Conservation (phyloP, 163 green algal genomes). For the Trebouxiophyceae sp. region DNA sequence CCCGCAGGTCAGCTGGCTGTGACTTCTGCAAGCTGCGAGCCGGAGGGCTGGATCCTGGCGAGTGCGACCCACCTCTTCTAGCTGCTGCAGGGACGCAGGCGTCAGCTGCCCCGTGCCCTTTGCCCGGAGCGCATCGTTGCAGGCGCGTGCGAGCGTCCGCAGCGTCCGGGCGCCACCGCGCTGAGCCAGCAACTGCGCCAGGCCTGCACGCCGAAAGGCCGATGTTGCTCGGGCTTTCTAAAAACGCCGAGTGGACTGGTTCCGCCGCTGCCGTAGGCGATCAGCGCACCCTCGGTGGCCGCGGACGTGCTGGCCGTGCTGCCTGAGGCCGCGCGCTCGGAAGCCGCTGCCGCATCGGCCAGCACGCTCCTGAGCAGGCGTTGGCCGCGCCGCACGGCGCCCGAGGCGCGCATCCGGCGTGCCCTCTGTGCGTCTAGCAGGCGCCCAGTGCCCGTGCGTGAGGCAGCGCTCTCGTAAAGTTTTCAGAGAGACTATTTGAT, state of each 20-base stretch:
- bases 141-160: not conserved
- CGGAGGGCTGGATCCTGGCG: too few relatives aligned
- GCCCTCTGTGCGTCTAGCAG: too few relatives aligned
- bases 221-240: too few relatives aligned
- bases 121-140: not conserved
- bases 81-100: not conserved
- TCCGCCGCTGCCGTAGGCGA: too few relatives aligned
- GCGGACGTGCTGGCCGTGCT: not conserved
- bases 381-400: not conserved
- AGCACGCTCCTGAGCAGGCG: not conserved
- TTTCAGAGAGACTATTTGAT: too few relatives aligned
- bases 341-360: not conserved
- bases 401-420: not conserved
- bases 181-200: not conserved
- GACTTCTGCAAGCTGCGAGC: too few relatives aligned
- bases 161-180: not conserved
- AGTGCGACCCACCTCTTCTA: not conserved
- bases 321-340: not conserved
- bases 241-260: too few relatives aligned
- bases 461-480: too few relatives aligned
- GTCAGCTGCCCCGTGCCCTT: not conserved
- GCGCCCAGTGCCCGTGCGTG: too few relatives aligned
- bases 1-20: too few relatives aligned
- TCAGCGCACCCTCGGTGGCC: not conserved
- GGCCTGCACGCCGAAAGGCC: not conserved